These are phyloP conservation scores for Epichloe gansuensis DNA, from an alignment of 2,329 filamentous ascomycete genomes.

Conservation along the genomic window DNA sequence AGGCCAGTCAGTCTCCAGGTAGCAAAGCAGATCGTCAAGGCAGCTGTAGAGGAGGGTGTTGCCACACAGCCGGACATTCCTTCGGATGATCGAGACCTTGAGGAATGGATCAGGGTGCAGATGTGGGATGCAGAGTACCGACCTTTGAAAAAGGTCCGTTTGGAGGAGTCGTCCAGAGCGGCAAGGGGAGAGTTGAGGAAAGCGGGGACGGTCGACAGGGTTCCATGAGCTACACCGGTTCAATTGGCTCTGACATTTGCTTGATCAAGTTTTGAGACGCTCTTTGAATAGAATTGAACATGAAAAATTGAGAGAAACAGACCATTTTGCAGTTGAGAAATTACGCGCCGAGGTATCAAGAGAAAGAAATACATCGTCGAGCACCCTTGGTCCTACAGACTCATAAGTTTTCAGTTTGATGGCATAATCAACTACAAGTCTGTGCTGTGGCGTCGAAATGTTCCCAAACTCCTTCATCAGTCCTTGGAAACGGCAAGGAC, in stretches of 20 bases:
- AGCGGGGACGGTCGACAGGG: slow-evolving; percentile 17
- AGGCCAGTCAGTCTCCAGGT: slow-evolving; percentile 66
- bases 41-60: slow-evolving; percentile 56
- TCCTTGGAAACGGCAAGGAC: neutral
- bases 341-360: neutral
- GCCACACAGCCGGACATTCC: slow-evolving; percentile 56
- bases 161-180: slow-evolving; percentile 37
- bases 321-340: too few relatives aligned
- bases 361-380: neutral
- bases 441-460: neutral
- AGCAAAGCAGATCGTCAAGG: slow-evolving; percentile 59
- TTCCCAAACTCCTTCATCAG: slow-evolving; percentile 5
- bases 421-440: too few relatives aligned
- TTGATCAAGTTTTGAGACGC: too few relatives aligned
- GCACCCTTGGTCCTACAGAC: neutral
- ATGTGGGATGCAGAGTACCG: slow-evolving; percentile 69
- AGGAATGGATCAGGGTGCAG: slow-evolving; percentile 62
- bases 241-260: neutral
- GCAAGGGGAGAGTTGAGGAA: slow-evolving; percentile 31
- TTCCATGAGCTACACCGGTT: neutral
- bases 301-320: too few relatives aligned
- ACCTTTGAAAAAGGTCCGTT: slow-evolving; percentile 43
- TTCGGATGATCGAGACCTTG: slow-evolving; percentile 36
- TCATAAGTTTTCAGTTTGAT: too few relatives aligned
- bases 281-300: too few relatives aligned